Percentiles rank a stretch among this genome's conserved stretches.
Evolutionary conservation across 805 yeast species (phyloP).

Genomic region (Candida lessepsii): DNA sequence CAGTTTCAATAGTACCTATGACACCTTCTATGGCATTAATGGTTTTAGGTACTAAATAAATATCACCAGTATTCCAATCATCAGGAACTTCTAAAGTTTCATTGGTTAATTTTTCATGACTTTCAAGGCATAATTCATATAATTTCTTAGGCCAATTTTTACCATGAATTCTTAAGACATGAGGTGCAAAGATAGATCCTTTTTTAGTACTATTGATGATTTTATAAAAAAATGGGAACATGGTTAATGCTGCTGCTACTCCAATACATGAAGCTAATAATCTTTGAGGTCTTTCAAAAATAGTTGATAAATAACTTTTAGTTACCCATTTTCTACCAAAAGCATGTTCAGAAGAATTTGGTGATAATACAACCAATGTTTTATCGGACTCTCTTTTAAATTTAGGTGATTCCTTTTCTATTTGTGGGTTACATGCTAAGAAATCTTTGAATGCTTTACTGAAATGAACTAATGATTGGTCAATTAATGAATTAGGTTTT

Average conservation of each 20-base stretch:
- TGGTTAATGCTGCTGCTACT: slow-evolving; percentile 67
- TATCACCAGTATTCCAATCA: slow-evolving; percentile 81
- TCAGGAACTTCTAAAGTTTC: slow-evolving; percentile 73
- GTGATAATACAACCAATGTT: slow-evolving; percentile 64
- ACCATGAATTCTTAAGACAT: slow-evolving; percentile 72
- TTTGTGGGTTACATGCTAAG: slow-evolving; percentile 41
- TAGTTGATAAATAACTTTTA: slow-evolving; percentile 60
- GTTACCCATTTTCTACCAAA: slow-evolving; percentile 78
- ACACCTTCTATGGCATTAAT: slow-evolving; percentile 73
- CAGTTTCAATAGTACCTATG: slow-evolving; percentile 71
- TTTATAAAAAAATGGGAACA: slow-evolving; percentile 60
- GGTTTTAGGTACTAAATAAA: slow-evolving; percentile 66
- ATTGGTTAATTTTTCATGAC: slow-evolving; percentile 51
- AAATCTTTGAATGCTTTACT: slow-evolving; percentile 44
- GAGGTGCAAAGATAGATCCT: slow-evolving; percentile 52
- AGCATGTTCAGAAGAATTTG: slow-evolving; percentile 66
- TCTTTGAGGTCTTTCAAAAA: slow-evolving; percentile 83
- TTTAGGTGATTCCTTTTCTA: slow-evolving; percentile 38
- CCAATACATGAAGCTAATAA: slow-evolving; percentile 76
- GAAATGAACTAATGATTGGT: slow-evolving; percentile 35
- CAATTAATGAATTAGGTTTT: slow-evolving; percentile 36
- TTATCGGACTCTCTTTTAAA: slow-evolving; percentile 39
- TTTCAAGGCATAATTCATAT: slow-evolving; percentile 54
- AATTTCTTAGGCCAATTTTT: slow-evolving; percentile 65
- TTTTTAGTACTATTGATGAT: slow-evolving; percentile 47